Base-by-base conservation (phyloP, 2,329 filamentous ascomycete species). In the Colletotrichum lini region DNA sequence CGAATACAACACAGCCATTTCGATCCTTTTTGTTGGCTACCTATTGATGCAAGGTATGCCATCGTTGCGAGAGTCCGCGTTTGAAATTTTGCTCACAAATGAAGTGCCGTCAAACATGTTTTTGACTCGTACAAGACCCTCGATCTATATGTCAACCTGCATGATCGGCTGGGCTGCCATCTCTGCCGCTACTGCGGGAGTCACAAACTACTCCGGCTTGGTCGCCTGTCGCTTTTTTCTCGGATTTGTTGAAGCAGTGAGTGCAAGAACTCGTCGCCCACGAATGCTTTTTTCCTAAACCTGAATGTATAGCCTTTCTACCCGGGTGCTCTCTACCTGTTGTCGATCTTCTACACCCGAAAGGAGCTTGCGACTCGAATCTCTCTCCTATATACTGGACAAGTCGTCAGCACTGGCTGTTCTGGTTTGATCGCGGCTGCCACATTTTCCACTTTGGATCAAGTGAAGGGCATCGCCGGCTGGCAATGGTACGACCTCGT, bases 81-180 rank as follows among this genome's bases (percentile, higher is more conserved):
- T 0, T 8, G 8, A 6, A 18, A 45, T 8, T 45, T 12, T 8
- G 42, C 42, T 45, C 1, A 45, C 7, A 13, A 45, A 16, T 2
- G 3, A 16, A 71, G 63, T 82, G 13, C 80, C 80, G 1, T 80
- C 82, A 61, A 84, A 84, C 74, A 84, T 86, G 82, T 75, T 85
- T 53, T 77, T 86, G 68, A 83, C 82, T 2, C 80, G 82, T 10
- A 77, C 84, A 8, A 79, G 77, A 44, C 83, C 82, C 2, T 81
- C 79, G 13, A 78, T 80, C 4, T 85, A 84, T 73, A 82, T 84
- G 78, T 79, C 79, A 12, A 71, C 75, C 1, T 82, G 81, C 74
- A 84, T 84, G 80, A 62, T 83, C 7, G 73, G 83, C 26, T 85
- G 83, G 84, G 80, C 79, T 3, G 77, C 76, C 23, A 78, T 82